Percentiles rank a stretch among this genome's conserved stretches.
These are phyloP conservation scores for Spiraea crenata DNA, from an alignment of 331 rosid genomes.

Conservation along the genomic window DNA sequence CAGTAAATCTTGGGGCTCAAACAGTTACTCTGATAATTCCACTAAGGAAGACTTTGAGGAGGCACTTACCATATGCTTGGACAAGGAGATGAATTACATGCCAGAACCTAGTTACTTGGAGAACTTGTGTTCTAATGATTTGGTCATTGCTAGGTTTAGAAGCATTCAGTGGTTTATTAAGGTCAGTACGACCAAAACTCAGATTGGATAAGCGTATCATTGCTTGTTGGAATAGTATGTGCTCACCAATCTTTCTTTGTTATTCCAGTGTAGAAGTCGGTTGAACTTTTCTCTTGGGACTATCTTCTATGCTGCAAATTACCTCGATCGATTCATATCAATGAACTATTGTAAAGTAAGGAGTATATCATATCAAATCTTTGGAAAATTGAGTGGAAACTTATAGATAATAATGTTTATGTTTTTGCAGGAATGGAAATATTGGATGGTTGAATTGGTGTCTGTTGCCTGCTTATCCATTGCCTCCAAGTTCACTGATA, in stretches of 20 bases:
- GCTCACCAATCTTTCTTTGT: not conserved
- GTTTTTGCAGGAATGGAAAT: constrained; percentile 37
- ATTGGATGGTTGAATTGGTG: constrained; percentile 51
- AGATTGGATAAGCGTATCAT: too few relatives aligned
- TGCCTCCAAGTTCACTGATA: constrained; percentile 54
- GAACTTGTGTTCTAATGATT: constrained; percentile 23
- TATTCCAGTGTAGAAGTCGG: constrained; percentile 44
- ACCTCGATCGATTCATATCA: constrained; percentile 52
- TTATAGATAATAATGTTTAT: not conserved
- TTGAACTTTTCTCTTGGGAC: constrained; percentile 44
- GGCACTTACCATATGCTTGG: constrained; percentile 28
- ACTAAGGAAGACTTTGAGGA: constrained; percentile 30
- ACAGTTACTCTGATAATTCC: not conserved
- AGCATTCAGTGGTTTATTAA: constrained; percentile 49
- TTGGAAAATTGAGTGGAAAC: too few relatives aligned
- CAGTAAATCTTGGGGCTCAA: not conserved
- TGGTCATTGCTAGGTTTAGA: constrained; percentile 38
- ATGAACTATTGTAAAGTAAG: constrained; percentile 42
- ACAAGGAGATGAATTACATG: constrained; percentile 41
- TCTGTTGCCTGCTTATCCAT: constrained; percentile 52
- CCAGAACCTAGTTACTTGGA: constrained; percentile 31
- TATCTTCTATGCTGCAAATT: constrained; percentile 48
- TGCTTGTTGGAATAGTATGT: too few relatives aligned
- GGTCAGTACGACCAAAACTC: constrained; percentile 24
- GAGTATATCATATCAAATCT: not conserved